Percentiles rank a stretch among this genome's conserved stretches.
These are phyloP conservation scores for Salix purpurea DNA, from an alignment of 345 rosid genomes.

Conservation along the genomic window DNA sequence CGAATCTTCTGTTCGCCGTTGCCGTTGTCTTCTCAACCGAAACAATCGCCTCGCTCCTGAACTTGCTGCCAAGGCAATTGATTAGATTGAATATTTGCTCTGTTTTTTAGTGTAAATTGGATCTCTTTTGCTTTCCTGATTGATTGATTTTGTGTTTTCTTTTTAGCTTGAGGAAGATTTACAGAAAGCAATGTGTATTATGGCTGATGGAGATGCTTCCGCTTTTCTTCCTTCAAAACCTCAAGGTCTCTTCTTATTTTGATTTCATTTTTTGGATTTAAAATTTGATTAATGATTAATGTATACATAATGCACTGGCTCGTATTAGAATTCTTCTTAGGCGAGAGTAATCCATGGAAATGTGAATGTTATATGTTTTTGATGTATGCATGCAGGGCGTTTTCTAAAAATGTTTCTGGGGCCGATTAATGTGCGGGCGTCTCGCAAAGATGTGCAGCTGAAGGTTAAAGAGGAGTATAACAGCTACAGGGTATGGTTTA, in stretches of 20 bases:
- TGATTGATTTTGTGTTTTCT: not conserved
- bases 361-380: not conserved
- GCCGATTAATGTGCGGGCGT: slow-evolving; percentile 88
- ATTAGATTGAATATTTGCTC: not conserved
- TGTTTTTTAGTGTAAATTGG: not conserved
- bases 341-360: not conserved
- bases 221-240: slow-evolving; percentile 67
- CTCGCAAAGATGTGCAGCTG: slow-evolving; percentile 74
- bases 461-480: slow-evolving; percentile 98
- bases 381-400: slow-evolving; percentile 35
- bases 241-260: slow-evolving; percentile 38
- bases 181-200: slow-evolving; percentile 63
- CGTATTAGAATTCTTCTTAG: no score
- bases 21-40: slow-evolving; percentile 40
- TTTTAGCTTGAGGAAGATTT: slow-evolving; percentile 80
- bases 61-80: slow-evolving; percentile 53
- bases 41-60: slow-evolving; percentile 44
- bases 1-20: slow-evolving; percentile 66
- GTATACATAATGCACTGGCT: not conserved
- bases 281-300: not conserved
- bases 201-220: slow-evolving; percentile 81
- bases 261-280: not conserved
- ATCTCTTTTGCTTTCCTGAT: not conserved
- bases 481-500: slow-evolving; percentile 60
- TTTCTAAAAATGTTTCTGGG: slow-evolving; percentile 86